A percentile compares a stretch with the other conserved stretches of the same genome.
Evolutionary conservation across 1,139 yeast species (phyloP).

Genomic region (Sugiyamaella grinbergsii): DNA sequence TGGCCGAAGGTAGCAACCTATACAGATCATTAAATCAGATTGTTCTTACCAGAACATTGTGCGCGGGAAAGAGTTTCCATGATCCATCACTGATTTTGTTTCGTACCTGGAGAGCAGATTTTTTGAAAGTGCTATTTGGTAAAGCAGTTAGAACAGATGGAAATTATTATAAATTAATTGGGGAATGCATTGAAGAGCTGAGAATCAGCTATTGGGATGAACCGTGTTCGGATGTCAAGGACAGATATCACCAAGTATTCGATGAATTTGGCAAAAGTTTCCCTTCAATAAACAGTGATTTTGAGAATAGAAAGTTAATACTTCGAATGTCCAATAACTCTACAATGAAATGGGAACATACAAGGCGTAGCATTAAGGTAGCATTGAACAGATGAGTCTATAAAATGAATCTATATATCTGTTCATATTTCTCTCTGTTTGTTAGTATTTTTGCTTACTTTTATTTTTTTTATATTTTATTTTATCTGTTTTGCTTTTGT

Average conservation of each 20-base stretch:
- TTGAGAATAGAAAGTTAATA: conserved; percentile 1
- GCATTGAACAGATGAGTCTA: conserved; percentile 2
- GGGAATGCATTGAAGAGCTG: conserved; percentile 24
- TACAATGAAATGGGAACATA: conserved; percentile 12
- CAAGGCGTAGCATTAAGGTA: conserved; percentile 10
- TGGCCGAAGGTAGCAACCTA: conserved; percentile 19
- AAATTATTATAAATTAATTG: conserved; percentile 11
- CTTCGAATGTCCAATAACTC: background rate
- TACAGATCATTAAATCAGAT: conserved; percentile 12
- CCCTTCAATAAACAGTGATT: conserved; percentile 13
- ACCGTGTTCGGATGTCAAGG: conserved; percentile 17
- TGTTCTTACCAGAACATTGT: conserved; percentile 15
- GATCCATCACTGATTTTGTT: conserved; percentile 17
- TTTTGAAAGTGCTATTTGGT: conserved; percentile 23
- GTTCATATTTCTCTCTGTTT: no score
- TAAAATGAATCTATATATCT: no score
- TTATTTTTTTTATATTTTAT: background rate
- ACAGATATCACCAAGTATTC: conserved; percentile 22
- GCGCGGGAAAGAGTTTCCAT: conserved; percentile 17
- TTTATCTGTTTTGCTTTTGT: no score
- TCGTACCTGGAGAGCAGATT: conserved; percentile 28
- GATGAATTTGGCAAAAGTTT: conserved; percentile 14
- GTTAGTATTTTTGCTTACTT: background rate
- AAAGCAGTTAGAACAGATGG: conserved; percentile 14
- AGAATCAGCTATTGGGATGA: conserved; percentile 23